phyloP scores from a whole-genome alignment of 345 rosid species.

The Moricandia arvensis region DNA sequence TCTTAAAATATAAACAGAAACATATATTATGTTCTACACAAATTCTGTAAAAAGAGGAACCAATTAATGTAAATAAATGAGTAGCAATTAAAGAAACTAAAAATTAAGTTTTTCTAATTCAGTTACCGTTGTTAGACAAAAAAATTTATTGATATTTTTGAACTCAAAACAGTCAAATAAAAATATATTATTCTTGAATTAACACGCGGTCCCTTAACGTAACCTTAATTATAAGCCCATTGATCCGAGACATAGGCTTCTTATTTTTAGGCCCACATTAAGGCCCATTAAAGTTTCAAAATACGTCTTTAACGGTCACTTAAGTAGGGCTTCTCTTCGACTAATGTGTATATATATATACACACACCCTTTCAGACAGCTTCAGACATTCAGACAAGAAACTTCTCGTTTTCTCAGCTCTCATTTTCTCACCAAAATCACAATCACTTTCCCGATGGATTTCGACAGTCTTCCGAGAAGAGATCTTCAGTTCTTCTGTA shows the following conservation, averaged over 20 bases:
- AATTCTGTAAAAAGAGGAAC: not conserved
- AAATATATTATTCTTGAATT: conserved; percentile 19
- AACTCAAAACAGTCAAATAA: too few species aligned
- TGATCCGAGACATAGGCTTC: not conserved
- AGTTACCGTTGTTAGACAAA: too few species aligned
- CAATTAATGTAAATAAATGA: not conserved
- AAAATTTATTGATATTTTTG: too few species aligned
- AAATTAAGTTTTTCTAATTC: not conserved
- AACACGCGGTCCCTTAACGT: conserved; percentile 36
- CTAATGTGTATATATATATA: conserved; percentile 21
- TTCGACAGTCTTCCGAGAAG: conserved; percentile 70
- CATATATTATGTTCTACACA: not conserved
- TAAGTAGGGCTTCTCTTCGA: conserved; percentile 37
- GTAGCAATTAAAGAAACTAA: not conserved
- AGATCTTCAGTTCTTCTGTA: conserved; percentile 91
- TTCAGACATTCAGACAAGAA: conserved; percentile 18
- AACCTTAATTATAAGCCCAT: conserved; percentile 29
- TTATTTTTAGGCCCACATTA: conserved; percentile 3
- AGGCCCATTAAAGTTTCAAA: conserved; percentile 39
- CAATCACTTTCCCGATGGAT: conserved; percentile 50
- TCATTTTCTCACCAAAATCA: conserved; percentile 11
- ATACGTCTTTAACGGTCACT: conserved; percentile 51
- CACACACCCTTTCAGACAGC: conserved; percentile 16
- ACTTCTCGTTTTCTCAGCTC: conserved; percentile 33
- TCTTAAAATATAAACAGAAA: not conserved